These are phyloP conservation scores for Aspergillus hortae DNA, from an alignment of 2,329 filamentous ascomycete genomes.

Conservation along the genomic window DNA sequence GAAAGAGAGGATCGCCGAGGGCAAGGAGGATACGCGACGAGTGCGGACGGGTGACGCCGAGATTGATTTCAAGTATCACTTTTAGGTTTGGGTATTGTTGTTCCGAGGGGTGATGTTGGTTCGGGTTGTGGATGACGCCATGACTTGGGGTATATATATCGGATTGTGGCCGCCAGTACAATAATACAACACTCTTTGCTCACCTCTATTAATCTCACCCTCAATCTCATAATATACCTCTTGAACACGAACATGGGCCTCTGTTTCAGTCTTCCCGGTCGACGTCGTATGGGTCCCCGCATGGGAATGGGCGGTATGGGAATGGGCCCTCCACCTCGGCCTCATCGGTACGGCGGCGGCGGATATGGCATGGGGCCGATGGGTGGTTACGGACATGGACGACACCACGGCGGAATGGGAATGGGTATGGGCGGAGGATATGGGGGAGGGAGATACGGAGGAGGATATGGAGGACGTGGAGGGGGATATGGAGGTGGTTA, in stretches of 20 bases:
- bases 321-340: neutral
- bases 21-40: slow-evolving; percentile 43
- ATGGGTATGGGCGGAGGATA: neutral
- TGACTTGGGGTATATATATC: neutral
- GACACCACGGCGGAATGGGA: neutral
- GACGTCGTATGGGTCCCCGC: neutral
- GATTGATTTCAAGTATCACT: slow-evolving; percentile 49
- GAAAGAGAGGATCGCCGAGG: slow-evolving; percentile 39
- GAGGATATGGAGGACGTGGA: neutral
- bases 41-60: slow-evolving; percentile 47
- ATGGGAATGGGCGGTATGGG: neutral
- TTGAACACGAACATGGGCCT: neutral
- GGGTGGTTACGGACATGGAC: neutral
- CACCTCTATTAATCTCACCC: no score
- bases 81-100: slow-evolving; percentile 10
- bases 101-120: neutral
- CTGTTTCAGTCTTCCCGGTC: neutral
- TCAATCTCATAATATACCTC: no score
- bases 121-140: neutral
- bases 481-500: neutral
- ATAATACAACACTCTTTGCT: no score
- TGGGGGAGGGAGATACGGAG: neutral
- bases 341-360: neutral
- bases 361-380: neutral
- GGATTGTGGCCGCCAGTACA: neutral